Base-by-base conservation (phyloP, 1,139 yeast species). In the Pichia sp. region DNA sequence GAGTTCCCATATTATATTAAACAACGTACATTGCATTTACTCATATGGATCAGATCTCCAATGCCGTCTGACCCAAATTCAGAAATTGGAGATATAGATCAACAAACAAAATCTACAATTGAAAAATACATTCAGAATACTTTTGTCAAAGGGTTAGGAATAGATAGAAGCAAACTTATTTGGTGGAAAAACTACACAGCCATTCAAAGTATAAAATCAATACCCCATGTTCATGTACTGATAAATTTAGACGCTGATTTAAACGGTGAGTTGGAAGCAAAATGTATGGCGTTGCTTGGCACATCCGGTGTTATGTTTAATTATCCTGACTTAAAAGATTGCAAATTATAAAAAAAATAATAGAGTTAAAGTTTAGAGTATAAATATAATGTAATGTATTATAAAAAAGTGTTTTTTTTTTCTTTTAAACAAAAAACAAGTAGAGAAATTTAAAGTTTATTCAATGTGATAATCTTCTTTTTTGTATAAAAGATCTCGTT, bases 101-200 rank as follows among this genome's bases (percentile, higher is more conserved):
- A 54, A 0, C 50, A 55, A 11, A 67, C 72, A 4, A 65, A 70
- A 44, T 49, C 46, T 1, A 47, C 63, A 4, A 68, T 75, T 8
- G 68, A 67, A 36, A 49, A 44, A 34, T 75, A 72, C 47, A 59
- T 75, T 21, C 47, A 56, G 11, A 63, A 65, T 48, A 74, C 77
- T 0, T 76, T 78, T 53, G 64, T 69, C 27, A 60, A 66, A 27
- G 56, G 58, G 33, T 55, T 70, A 29, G 68, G 68, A 0, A 51
- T 75, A 16, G 50, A 56, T 1, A 47, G 61, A 42, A 64, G 65
- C 6, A 59, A 72, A 40, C 53, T 78, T 11, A 53, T 68, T 4
- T 78, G 85, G 85, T 78, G 78, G 59, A 70, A 78, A 50, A 78
- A 78, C 53, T 78, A 80, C 76, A 70, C 75, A 6, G 65, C 72